Conservation (phyloP, 805 yeast genomes). For the Candida tammaniensis region DNA sequence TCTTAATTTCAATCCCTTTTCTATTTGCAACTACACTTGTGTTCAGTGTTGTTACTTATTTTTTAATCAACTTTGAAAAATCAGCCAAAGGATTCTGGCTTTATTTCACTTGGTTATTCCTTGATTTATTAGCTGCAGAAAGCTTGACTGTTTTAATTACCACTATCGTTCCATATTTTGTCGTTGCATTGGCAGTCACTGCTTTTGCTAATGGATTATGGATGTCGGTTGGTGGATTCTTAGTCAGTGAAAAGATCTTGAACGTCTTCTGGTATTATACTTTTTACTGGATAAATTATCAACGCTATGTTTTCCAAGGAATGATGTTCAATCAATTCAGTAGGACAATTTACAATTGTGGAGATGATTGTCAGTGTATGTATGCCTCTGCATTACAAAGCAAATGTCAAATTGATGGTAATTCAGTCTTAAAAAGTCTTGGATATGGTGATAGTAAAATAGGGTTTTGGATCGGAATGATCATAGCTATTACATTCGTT, state of each 20-base stretch:
- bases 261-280: conserved; percentile 40
- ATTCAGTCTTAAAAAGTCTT: conserved; percentile 26
- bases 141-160: conserved; percentile 36
- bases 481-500: conserved; percentile 27
- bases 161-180: conserved; percentile 33
- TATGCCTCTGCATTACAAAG: conserved; percentile 22
- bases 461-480: conserved; percentile 35
- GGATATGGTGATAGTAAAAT: conserved; percentile 21
- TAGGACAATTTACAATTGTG: conserved; percentile 27
- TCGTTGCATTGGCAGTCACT: conserved; percentile 35
- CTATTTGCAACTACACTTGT: conserved; percentile 28
- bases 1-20: conserved; percentile 35
- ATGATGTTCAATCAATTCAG: conserved; percentile 42
- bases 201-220: conserved; percentile 43
- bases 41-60: conserved; percentile 32
- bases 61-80: conserved; percentile 28
- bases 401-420: conserved; percentile 31
- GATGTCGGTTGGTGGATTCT: conserved; percentile 43
- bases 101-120: conserved; percentile 36
- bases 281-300: conserved; percentile 39
- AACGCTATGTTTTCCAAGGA: conserved; percentile 42
- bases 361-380: conserved; percentile 35
- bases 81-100: conserved; percentile 29
- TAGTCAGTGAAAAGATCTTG: conserved; percentile 30
- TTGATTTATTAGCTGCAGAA: conserved; percentile 40